Conservation (phyloP, 371 early-diverging fungal genomes). For the Mortierella sp. region DNA sequence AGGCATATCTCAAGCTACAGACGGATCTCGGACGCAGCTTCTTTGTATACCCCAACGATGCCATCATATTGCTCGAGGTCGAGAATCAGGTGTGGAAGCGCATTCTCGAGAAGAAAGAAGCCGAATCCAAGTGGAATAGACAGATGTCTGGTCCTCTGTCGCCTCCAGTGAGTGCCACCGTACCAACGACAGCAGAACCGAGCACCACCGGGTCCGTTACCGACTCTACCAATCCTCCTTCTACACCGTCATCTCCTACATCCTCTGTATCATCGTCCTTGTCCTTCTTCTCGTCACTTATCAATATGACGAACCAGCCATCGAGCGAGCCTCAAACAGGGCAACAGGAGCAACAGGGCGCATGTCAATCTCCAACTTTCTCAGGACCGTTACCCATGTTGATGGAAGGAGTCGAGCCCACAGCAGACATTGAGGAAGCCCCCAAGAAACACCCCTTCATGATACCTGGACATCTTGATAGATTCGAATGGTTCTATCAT, state of each 20-base stretch:
- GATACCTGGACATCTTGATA: conserved; percentile 18
- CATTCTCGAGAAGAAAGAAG: conserved; percentile 21
- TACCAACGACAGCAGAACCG: background rate
- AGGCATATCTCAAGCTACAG: conserved; percentile 71
- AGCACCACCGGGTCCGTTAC: no score
- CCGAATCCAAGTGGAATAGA: background rate
- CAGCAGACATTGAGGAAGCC: conserved; percentile 5
- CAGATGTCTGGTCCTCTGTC: background rate
- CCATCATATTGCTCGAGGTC: conserved; percentile 56
- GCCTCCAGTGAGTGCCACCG: background rate
- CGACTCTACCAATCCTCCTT: no score
- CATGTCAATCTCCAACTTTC: background rate
- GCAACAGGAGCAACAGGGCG: background rate
- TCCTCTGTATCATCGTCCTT: conserved; percentile 30
- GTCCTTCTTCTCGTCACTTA: conserved; percentile 37
- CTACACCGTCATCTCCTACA: no score
- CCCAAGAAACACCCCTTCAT: conserved; percentile 16
- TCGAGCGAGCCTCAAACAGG: background rate
- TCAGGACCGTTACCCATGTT: background rate
- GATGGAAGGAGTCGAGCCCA: conserved; percentile 41
- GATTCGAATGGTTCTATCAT: conserved; percentile 68
- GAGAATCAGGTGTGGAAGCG: conserved; percentile 51
- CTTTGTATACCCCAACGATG: conserved; percentile 70
- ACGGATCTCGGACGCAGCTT: conserved; percentile 61
- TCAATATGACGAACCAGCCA: conserved; percentile 22